Evolutionary conservation across 2,329 filamentous ascomycete species (phyloP).

Genomic region (Pseudopyricularia javanii): DNA sequence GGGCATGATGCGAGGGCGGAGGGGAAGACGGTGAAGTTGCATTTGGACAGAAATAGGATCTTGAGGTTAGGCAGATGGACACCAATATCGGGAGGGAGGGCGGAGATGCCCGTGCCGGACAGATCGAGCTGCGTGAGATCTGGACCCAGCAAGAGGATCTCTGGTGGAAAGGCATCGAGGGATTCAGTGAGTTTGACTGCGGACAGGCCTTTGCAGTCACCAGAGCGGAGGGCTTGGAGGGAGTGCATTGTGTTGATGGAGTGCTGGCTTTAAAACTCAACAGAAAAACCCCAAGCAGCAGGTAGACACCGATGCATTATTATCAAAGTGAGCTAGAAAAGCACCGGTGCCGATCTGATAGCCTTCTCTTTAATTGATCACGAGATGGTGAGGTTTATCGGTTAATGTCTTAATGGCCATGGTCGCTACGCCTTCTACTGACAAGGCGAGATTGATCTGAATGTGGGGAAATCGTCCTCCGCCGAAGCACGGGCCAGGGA

Average conservation of each 20-base stretch:
- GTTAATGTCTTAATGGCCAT: no score
- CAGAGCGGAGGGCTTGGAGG: constrained; percentile 16
- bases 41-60: constrained; percentile 32
- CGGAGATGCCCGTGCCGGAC: constrained; percentile 29
- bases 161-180: constrained; percentile 22
- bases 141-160: constrained; percentile 25
- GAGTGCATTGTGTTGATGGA: constrained; percentile 14
- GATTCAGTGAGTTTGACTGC: constrained; percentile 22
- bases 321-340: no score
- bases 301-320: no score
- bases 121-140: constrained; percentile 33
- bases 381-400: no score
- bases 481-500: no score
- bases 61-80: constrained; percentile 27
- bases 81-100: constrained; percentile 24
- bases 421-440: no score
- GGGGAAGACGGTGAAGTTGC: constrained; percentile 29
- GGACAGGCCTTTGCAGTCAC: constrained; percentile 18
- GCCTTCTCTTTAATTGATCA: no score
- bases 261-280: no score
- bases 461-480: no score
- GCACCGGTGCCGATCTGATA: no score
- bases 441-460: no score
- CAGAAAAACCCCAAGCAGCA: background rate
- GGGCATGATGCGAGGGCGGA: constrained; percentile 26